These are phyloP conservation scores for Phytophthora europaea DNA, from an alignment of 352 stramenopile genomes.

Conservation along the genomic window DNA sequence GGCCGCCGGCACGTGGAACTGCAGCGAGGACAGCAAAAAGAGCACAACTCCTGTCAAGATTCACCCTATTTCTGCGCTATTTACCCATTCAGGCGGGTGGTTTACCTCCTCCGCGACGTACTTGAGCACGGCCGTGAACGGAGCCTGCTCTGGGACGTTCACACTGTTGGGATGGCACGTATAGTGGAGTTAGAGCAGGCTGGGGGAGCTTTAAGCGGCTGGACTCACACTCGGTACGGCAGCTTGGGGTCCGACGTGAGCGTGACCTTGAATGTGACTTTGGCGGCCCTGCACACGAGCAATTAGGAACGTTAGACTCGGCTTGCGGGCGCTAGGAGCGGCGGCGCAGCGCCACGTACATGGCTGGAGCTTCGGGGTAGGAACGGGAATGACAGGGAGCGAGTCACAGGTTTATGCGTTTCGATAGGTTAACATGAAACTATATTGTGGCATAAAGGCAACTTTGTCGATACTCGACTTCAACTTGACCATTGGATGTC, in stretches of 20 bases:
- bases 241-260: slow-evolving; percentile 91
- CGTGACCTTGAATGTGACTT: slow-evolving; percentile 91
- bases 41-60: slow-evolving; percentile 23
- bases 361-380: slow-evolving; percentile 4
- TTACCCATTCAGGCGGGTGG: not conserved
- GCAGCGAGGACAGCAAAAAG: slow-evolving; percentile 14
- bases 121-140: slow-evolving; percentile 88
- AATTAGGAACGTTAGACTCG: slow-evolving; percentile 13
- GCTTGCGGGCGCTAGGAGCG: not conserved
- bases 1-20: slow-evolving; percentile 83
- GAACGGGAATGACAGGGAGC: slow-evolving; percentile 18
- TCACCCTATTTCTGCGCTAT: not conserved
- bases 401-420: slow-evolving; percentile 8
- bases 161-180: slow-evolving; percentile 46
- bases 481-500: not conserved
- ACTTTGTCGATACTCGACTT: not conserved
- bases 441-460: slow-evolving; percentile 8
- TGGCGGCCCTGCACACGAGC: slow-evolving; percentile 52
- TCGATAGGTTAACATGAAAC: slow-evolving; percentile 8
- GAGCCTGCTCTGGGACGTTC: slow-evolving; percentile 84
- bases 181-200: not conserved
- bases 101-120: slow-evolving; percentile 85
- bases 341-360: slow-evolving; percentile 21
- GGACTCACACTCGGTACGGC: slow-evolving; percentile 76
- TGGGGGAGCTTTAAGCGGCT: not conserved